These are phyloP conservation scores for Malus hybrid DNA, from an alignment of 331 rosid species.

Conservation along the genomic window DNA sequence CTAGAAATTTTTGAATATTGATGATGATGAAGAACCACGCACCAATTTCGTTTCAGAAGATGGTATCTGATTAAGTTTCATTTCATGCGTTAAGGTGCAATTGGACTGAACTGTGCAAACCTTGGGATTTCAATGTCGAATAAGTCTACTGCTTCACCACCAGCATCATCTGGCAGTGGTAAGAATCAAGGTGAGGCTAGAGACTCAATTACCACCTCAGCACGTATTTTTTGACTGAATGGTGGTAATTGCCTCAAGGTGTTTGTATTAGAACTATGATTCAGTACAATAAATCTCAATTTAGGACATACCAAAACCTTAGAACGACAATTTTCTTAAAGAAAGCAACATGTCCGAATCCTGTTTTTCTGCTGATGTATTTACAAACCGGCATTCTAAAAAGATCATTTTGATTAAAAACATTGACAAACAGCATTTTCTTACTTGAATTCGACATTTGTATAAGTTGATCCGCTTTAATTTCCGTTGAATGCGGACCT, in stretches of 20 bases:
- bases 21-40: neutral
- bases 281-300: neutral
- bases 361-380: neutral
- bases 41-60: neutral
- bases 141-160: slow-evolving; percentile 32
- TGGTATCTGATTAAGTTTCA: slow-evolving; percentile 1
- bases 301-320: neutral
- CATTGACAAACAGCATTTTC: neutral
- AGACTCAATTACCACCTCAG: neutral
- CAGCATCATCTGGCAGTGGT: slow-evolving; percentile 21
- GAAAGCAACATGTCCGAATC: neutral
- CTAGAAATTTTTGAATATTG: neutral
- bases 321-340: neutral
- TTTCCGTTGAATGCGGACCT: neutral
- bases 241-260: neutral
- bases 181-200: slow-evolving; percentile 25
- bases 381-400: neutral
- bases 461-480: neutral
- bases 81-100: slow-evolving; percentile 40
- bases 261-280: too few relatives aligned
- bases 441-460: neutral
- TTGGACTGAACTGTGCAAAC: slow-evolving; percentile 56
- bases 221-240: neutral
- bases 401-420: neutral
- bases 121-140: slow-evolving; percentile 56